Base-by-base conservation (phyloP, 257 asterid genomes). In the Leonotis leonurus region DNA sequence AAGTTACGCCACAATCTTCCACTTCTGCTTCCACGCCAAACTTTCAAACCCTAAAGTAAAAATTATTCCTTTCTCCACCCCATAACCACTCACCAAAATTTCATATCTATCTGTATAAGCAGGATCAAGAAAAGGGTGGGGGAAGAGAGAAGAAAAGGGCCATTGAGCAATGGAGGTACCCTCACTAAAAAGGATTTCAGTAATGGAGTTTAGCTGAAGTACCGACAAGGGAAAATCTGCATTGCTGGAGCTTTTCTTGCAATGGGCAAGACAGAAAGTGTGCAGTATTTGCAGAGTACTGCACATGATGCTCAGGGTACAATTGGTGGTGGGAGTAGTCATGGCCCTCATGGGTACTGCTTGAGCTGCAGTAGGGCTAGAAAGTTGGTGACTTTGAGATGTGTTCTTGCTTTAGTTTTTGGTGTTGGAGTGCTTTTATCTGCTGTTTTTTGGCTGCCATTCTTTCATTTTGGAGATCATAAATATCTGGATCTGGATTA, bases 251-350 rank as follows among this genome's bases (percentile, higher is more conserved):
- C 33, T 6, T 12, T 21, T 72, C 14, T 64, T 33, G 79, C 83
- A 71, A 89, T 89, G 97, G 97, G 97, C n/a, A 89, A 89, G 81
- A 74, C 62, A 32, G 95, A 86, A 63, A 80, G 81, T 52, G 94
- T 59, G 59, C 77, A 65, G 30, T 39, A 52, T 68, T 57, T 76
- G 59, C 76, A 82, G 4, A 70, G 89, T 82, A 65, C 83, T 36
- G 29, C 65, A 33, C 75, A 67, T 69, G 92, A 74, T 77, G 88
- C 83, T 20, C 86, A 68, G 54, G 73, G 76, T 55, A 56, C 81
- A 64, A 68, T 56, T n/a, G 71, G 64, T 67, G 78, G 65, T 46
- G 78, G 74, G 50, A 64, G n/a, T 27, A 39, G 67, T 32, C 45
- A 37, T 58, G 67, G n/a, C 22, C 32, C 64, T 32, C 45, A 37